Conservation (phyloP, 2,329 filamentous ascomycete species). For the Fusarium musae region DNA sequence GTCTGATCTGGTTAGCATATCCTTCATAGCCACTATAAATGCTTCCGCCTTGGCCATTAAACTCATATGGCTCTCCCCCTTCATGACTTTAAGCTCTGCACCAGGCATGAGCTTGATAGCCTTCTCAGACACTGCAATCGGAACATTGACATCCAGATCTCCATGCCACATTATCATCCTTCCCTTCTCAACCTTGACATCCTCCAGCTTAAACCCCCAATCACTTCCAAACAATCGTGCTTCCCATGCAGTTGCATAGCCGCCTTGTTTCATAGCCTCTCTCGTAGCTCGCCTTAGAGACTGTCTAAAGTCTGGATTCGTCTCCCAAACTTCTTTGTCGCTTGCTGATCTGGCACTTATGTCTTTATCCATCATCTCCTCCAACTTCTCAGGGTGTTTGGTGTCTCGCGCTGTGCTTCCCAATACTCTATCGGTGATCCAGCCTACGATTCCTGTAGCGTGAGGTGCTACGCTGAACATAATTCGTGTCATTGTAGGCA, state of each 20-base stretch:
- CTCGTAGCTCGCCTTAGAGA: slow-evolving; percentile 1
- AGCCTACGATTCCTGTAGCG: slow-evolving; percentile 4
- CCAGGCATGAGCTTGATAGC: slow-evolving; percentile 7
- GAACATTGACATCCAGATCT: slow-evolving; percentile 19
- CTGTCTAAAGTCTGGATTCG: not conserved
- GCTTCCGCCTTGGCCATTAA: slow-evolving; percentile 5
- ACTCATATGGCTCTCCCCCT: slow-evolving; percentile 30
- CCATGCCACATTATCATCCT: slow-evolving; percentile 30
- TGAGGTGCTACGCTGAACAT: slow-evolving; percentile 19
- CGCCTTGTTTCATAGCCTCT: slow-evolving; percentile 16
- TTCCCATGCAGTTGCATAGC: slow-evolving; percentile 21
- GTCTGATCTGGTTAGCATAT: not conserved
- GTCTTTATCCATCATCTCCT: slow-evolving; percentile 17
- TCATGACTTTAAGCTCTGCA: slow-evolving; percentile 10
- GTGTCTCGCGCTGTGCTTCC: slow-evolving; percentile 6
- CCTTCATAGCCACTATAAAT: slow-evolving; percentile 2
- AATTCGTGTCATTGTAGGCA: slow-evolving; percentile 13
- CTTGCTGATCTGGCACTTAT: not conserved
- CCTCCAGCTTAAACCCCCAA: slow-evolving; percentile 28
- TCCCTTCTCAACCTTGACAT: slow-evolving; percentile 15
- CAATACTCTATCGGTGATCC: slow-evolving; percentile 7
- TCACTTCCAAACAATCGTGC: slow-evolving; percentile 16
- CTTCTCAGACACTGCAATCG: slow-evolving; percentile 8
- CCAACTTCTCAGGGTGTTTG: slow-evolving; percentile 20
- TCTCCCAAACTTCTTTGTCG: slow-evolving; percentile 7